Percentiles rank a stretch among this genome's conserved stretches.
phyloP scores from a whole-genome alignment of 768 basidiomycete genomes.

The Nidularia sp. region DNA sequence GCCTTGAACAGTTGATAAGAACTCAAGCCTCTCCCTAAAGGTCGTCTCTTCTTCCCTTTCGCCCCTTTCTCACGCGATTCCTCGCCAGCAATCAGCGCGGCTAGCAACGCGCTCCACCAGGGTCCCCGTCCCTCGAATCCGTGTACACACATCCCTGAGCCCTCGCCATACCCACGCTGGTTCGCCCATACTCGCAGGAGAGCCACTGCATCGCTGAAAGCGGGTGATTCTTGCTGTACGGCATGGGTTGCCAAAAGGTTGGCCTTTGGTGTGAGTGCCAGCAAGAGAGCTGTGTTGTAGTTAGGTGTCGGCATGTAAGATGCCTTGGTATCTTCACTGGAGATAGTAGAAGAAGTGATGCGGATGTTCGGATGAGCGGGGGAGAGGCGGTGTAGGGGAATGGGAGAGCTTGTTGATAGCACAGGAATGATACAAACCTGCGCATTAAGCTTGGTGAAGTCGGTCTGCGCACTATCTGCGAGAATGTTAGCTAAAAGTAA shows the following conservation, averaged over 20 bases:
- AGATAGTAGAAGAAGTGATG: conserved; percentile 12
- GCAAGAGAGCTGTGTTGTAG: conserved; percentile 76
- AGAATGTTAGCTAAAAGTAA: conserved; percentile 14
- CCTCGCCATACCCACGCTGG: conserved; percentile 73
- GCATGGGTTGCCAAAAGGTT: conserved; percentile 53
- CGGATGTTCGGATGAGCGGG: conserved; percentile 67
- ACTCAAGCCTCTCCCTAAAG: conserved; percentile 77
- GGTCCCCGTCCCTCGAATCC: conserved; percentile 69
- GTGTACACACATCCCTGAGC: conserved; percentile 49
- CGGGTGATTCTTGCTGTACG: conserved; percentile 49
- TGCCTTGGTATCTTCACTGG: conserved; percentile 13
- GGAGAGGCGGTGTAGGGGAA: conserved; percentile 63
- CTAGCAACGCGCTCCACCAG: conserved; percentile 67
- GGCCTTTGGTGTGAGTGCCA: conserved; percentile 39
- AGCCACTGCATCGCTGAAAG: conserved; percentile 70
- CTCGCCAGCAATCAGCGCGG: conserved; percentile 63
- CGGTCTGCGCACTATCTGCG: conserved; percentile 45
- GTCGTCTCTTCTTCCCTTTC: conserved; percentile 38
- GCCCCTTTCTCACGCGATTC: conserved; percentile 32
- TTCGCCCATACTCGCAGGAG: conserved; percentile 89
- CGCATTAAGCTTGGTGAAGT: conserved; percentile 66
- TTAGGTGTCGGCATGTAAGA: conserved; percentile 57
- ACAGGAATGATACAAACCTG: conserved; percentile 74
- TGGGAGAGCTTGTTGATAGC: conserved; percentile 54
- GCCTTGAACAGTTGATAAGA: conserved; percentile 90